Base-by-base conservation (phyloP, 176 grass and related monocot species). In the Secale cereale region DNA sequence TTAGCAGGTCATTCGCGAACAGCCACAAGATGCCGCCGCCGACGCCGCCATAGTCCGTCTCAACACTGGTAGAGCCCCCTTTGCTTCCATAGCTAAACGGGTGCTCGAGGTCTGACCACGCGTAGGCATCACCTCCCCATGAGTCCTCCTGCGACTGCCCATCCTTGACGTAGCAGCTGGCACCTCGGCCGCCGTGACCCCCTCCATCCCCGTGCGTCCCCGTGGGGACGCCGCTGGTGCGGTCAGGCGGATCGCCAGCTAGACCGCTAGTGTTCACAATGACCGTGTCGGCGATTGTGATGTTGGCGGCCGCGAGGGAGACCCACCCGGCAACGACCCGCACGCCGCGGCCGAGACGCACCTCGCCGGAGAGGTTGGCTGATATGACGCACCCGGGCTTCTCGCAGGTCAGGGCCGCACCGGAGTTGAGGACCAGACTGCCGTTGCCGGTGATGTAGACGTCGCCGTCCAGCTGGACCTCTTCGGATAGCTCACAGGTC, bases 81-180 rank as follows among this genome's bases (percentile, higher is more conserved):
- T 86, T 95, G 85, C 97, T 99, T 26, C 97, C 97, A 22, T 92
- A 97, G 78, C 88, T 99, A 52, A 87, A 94, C 17, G 97, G 97
- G 39, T 74, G 48, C 52, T 90, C 69, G 10, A 99, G 90, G 36
- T 89, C 80, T 1, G 86, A 89, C 97, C 97, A 99, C 1, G 94
- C 90, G 32, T 99, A 99, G 3, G 97, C 87, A 50, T 99, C 97
- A 9, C 97, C 97, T 12, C 97, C 97, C 97, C 97, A 99, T 0
- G 93, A 99, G 78, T 99, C 97, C 87, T 99, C 97, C 84, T 99
- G 97, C 0, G 91, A 94, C 89, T 96, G 91, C 50, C 93, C 97
- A 1, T 99, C 90, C 90, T 81, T 94, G 56, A 99, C 86, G 20
- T 84, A 90, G 85, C 97, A 99, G 83, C 97, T 99, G 28, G 97